phyloP scores from a whole-genome alignment of 2,329 filamentous ascomycete genomes.

The Ascochyta viciae-villosae region DNA sequence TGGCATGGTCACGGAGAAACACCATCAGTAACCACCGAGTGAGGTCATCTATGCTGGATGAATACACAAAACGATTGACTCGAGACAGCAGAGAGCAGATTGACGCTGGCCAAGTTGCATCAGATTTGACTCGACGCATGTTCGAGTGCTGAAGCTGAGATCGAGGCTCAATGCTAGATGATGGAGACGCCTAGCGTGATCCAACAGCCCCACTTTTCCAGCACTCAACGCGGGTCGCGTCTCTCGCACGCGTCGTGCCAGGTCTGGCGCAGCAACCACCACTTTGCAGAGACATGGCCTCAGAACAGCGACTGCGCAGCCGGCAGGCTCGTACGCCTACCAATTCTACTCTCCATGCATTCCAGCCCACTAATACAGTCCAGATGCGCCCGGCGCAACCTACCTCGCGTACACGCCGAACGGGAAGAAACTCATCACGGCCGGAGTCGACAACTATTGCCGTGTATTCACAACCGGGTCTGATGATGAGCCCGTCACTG shows the following conservation, averaged over 20 bases:
- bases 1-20: too few species aligned
- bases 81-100: too few species aligned
- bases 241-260: conserved; percentile 13
- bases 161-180: not conserved
- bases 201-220: conserved; percentile 5
- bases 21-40: too few species aligned
- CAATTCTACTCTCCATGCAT: conserved; percentile 1
- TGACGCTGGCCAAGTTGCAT: too few species aligned
- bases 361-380: not conserved
- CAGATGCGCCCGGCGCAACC: conserved; percentile 84
- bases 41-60: too few species aligned
- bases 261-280: conserved; percentile 6
- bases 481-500: conserved; percentile 88
- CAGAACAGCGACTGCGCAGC: conserved; percentile 33
- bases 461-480: conserved; percentile 91
- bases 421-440: conserved; percentile 85
- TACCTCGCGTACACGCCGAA: conserved; percentile 89
- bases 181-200: conserved; percentile 5
- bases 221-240: conserved; percentile 17
- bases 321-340: conserved; percentile 42
- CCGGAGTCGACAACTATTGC: conserved; percentile 91
- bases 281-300: conserved; percentile 17
- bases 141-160: not conserved
- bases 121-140: too few species aligned
- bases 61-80: too few species aligned